phyloP scores from a whole-genome alignment of 495 filamentous ascomycete species.

The Neurospora tetraspora region DNA sequence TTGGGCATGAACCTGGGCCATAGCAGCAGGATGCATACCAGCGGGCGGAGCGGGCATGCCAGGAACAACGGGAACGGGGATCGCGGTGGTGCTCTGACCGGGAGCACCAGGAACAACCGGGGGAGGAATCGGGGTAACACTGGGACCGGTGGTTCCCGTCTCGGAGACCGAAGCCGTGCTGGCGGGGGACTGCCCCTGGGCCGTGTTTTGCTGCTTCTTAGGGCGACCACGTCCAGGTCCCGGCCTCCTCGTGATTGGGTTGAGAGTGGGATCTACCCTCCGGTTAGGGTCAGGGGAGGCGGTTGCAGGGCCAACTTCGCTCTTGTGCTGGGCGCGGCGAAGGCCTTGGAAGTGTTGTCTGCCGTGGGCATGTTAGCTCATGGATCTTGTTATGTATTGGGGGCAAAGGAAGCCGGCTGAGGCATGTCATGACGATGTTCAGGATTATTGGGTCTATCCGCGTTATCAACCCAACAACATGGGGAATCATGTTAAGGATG shows the following conservation, averaged over 20 bases:
- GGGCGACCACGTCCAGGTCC: conserved; percentile 40
- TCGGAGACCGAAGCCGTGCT: background rate
- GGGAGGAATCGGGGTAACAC: background rate
- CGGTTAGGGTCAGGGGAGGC: conserved; percentile 12
- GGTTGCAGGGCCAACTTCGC: conserved; percentile 17
- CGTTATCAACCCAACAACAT: background rate
- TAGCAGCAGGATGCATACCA: background rate
- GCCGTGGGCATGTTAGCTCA: conserved; percentile 11
- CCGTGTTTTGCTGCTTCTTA: conserved; percentile 22
- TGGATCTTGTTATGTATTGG: background rate
- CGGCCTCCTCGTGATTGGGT: conserved; percentile 40
- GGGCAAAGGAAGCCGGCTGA: background rate
- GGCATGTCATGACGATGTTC: background rate
- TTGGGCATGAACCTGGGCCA: background rate
- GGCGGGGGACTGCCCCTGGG: conserved; percentile 4
- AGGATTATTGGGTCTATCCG: background rate
- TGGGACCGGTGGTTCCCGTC: background rate
- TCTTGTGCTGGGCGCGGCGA: conserved; percentile 35
- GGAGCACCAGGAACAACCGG: conserved; percentile 1
- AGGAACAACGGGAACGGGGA: conserved; percentile 1
- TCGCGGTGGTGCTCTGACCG: background rate
- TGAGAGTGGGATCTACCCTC: conserved; percentile 31
- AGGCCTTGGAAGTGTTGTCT: conserved; percentile 45
- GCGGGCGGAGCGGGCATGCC: background rate
- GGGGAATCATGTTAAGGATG: background rate